Conservation (phyloP, 2,329 filamentous ascomycete species). For the Hymenotorrendiella dingleyae region DNA sequence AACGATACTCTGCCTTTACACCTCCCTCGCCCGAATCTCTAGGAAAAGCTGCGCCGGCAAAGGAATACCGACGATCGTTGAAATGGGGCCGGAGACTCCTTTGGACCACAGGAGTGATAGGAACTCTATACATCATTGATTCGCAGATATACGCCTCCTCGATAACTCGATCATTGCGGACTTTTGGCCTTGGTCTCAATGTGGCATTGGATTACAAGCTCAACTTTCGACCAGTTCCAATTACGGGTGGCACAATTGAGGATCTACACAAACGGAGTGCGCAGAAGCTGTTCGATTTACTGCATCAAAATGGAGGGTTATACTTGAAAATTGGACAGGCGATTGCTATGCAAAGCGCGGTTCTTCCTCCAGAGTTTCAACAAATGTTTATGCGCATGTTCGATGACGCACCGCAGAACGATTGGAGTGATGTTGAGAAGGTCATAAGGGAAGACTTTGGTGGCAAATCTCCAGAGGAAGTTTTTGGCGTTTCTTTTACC, state of each 20-base stretch:
- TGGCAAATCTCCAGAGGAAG: slow-evolving; percentile 69
- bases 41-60: slow-evolving; percentile 64
- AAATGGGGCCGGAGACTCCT: slow-evolving; percentile 74
- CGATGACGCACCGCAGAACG: slow-evolving; percentile 91
- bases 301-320: slow-evolving; percentile 81
- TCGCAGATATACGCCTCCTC: slow-evolving; percentile 71
- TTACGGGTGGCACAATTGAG: slow-evolving; percentile 64
- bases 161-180: slow-evolving; percentile 70
- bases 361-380: slow-evolving; percentile 90
- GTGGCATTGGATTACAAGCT: slow-evolving; percentile 93
- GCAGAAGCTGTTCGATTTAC: slow-evolving; percentile 71
- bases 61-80: slow-evolving; percentile 62
- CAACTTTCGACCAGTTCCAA: slow-evolving; percentile 81
- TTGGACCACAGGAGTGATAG: slow-evolving; percentile 53
- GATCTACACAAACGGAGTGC: slow-evolving; percentile 82
- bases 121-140: slow-evolving; percentile 63
- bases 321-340: slow-evolving; percentile 98
- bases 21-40: slow-evolving; percentile 77
- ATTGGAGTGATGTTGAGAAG: slow-evolving; percentile 76
- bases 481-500: slow-evolving; percentile 82
- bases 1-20: slow-evolving; percentile 56
- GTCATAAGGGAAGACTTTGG: slow-evolving; percentile 87
- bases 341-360: slow-evolving; percentile 94
- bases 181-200: slow-evolving; percentile 71
- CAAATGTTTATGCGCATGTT: slow-evolving; percentile 97